Base-by-base conservation (phyloP, 2,329 filamentous ascomycete genomes). In the Aspergillus tamarii region DNA sequence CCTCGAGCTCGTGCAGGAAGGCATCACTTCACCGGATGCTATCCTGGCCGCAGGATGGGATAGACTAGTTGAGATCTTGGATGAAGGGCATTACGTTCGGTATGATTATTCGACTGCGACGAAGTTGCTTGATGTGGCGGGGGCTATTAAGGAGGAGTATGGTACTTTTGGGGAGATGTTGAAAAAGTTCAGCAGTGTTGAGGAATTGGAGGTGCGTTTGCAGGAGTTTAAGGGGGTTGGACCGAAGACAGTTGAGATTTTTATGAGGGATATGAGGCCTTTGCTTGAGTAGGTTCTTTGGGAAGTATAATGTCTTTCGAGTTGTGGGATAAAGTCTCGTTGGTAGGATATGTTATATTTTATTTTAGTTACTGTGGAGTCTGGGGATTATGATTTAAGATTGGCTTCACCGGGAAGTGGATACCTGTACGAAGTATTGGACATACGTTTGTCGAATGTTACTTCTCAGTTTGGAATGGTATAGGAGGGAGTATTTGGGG, bases 71-170 rank as follows among this genome's bases (percentile, higher is more conserved):
- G 59, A 69, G 36, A 66, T 69, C 23, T 41, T 69, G 4, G 67
- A 69, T 45, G 57, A 60, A n/a, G 65, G 45, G 2, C 67, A 69
- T 58, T 69, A 69, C 45, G 61, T 61, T 14, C 63, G 64, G 26
- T 64, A 67, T 50, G 67, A 69, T 48, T 66, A 55, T 48, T 67
- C 63, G 14, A 69, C 67, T 4, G 65, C 65, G 6, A 59, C 56
- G 8, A 69, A 66, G 55, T 45, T 69, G 21, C 59, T 69, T 19
- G 64, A 67, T 23, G 62, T 67, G 8, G 63, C 62, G 32, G 23
- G 45, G 12, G 55, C 30, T 34, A 32, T 67, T 12, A 65, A 61
- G 48, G 41, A 66, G 5, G 46, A 48, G 26, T 64, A 66, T 52
- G 61, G 57, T 1, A 55, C 59, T 4, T 67, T 69, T 59, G 50